Percentiles rank a stretch among this genome's conserved stretches.
phyloP scores from a whole-genome alignment of 1,284 basidiomycete species.

The Chondrostereum purpureum region DNA sequence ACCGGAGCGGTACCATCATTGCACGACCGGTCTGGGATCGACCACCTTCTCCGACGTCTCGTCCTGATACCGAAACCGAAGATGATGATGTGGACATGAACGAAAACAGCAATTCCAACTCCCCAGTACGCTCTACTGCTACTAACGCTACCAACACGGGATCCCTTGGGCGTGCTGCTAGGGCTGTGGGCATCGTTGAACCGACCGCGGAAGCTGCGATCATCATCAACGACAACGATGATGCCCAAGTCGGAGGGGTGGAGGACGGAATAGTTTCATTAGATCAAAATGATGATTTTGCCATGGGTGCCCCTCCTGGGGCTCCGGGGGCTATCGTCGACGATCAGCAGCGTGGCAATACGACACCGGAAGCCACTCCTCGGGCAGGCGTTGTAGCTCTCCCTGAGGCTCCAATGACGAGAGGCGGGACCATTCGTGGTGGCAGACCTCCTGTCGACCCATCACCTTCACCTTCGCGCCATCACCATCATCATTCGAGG shows the following conservation, averaged over 20 bases:
- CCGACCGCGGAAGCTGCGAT: constrained; percentile 45
- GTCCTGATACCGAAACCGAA: constrained; percentile 69
- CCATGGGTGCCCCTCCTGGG: constrained; percentile 80
- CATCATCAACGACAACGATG: constrained; percentile 55
- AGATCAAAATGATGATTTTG: constrained; percentile 72
- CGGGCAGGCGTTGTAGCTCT: constrained; percentile 20
- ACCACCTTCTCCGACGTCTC: constrained; percentile 46
- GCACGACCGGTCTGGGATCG: constrained; percentile 59
- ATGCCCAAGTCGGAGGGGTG: constrained; percentile 38
- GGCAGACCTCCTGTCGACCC: constrained; percentile 14
- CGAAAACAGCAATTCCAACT: constrained; percentile 31
- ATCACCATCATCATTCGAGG: constrained; percentile 15
- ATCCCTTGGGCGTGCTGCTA: constrained; percentile 23
- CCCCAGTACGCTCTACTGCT: constrained; percentile 18
- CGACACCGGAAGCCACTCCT: constrained; percentile 30
- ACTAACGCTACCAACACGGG: constrained; percentile 28
- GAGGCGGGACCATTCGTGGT: constrained; percentile 20
- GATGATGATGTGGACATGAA: constrained; percentile 61
- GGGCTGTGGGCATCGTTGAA: constrained; percentile 59
- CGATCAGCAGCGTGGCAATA: neutral
- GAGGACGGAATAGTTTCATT: constrained; percentile 67
- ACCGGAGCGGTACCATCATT: constrained; percentile 71
- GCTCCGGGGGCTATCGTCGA: constrained; percentile 57
- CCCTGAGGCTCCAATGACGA: neutral
- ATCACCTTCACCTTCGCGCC: constrained; percentile 16